A percentile compares a stretch with the other conserved stretches of the same genome.
These are phyloP conservation scores for Yueomyces sp. DNA, from an alignment of 805 yeast genomes.

Conservation along the genomic window DNA sequence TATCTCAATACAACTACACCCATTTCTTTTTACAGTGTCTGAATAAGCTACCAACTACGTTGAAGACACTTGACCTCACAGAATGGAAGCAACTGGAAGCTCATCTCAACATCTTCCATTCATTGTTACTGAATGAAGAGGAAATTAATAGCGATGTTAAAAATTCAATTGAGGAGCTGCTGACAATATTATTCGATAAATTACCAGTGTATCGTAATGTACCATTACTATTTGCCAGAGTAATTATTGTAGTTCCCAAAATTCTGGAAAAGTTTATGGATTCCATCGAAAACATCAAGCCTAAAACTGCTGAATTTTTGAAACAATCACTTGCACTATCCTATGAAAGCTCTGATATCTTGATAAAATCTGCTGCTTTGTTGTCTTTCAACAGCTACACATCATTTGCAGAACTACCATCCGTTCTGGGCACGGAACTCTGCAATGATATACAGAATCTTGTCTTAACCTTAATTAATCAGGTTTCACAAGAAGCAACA, in stretches of 20 bases:
- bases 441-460: slow-evolving; percentile 12
- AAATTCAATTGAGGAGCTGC: neutral
- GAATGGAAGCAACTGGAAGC: slow-evolving; percentile 10
- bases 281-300: slow-evolving; percentile 18
- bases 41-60: neutral
- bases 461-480: slow-evolving; percentile 26
- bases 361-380: slow-evolving; percentile 24
- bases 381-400: slow-evolving; percentile 42
- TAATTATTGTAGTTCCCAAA: slow-evolving; percentile 41
- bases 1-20: slow-evolving; percentile 11
- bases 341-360: slow-evolving; percentile 18
- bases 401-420: slow-evolving; percentile 24
- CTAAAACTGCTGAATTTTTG: slow-evolving; percentile 21
- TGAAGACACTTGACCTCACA: no score
- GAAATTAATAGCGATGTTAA: slow-evolving; percentile 1
- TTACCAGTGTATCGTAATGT: slow-evolving; percentile 9
- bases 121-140: slow-evolving; percentile 10
- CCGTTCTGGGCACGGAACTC: slow-evolving; percentile 12
- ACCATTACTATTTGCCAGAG: slow-evolving; percentile 34
- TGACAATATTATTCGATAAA: slow-evolving; percentile 6
- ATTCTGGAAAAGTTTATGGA: slow-evolving; percentile 39
- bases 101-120: slow-evolving; percentile 11
- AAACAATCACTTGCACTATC: slow-evolving; percentile 12
- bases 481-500: slow-evolving; percentile 46
- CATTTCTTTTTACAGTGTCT: neutral